phyloP scores from a whole-genome alignment of 257 asterid genomes.

The Parsonsia alboflavescens region DNA sequence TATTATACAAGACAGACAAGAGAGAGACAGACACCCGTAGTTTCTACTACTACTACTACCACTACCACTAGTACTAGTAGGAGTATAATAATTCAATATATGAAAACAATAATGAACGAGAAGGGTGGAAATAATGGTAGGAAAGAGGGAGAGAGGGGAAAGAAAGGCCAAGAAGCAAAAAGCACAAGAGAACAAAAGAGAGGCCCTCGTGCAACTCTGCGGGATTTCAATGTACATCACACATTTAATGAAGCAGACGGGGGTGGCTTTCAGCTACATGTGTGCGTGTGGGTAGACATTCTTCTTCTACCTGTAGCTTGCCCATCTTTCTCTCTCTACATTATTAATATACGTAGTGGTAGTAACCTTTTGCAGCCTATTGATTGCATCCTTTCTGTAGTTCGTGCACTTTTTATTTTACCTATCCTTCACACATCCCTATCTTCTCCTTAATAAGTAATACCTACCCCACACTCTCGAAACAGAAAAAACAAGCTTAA shows the following conservation, averaged over 20 bases:
- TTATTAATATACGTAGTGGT: constrained; percentile 22
- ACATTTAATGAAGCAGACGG: constrained; percentile 52
- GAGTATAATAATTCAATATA: too few relatives aligned
- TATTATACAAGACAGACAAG: neutral
- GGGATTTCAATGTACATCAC: constrained; percentile 51
- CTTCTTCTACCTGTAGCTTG: constrained; percentile 16
- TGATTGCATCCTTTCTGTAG: constrained; percentile 35
- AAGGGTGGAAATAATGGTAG: constrained; percentile 10
- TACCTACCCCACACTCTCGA: constrained; percentile 23
- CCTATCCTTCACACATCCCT: constrained; percentile 28
- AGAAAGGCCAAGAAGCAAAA: neutral
- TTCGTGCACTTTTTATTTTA: constrained; percentile 30
- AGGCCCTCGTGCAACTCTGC: constrained; percentile 66
- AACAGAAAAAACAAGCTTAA: neutral
- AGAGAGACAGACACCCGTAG: neutral
- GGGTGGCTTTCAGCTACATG: constrained; percentile 37
- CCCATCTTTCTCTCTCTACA: constrained; percentile 12
- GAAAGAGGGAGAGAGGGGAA: neutral
- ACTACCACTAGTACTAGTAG: too few relatives aligned
- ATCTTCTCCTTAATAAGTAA: neutral
- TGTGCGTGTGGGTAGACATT: constrained; percentile 69
- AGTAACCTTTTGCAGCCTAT: constrained; percentile 34
- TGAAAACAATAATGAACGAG: constrained; percentile 1
- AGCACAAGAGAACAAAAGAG: constrained; percentile 59
- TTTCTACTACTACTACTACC: too few relatives aligned